Evolutionary conservation across 1,139 yeast genomes (phyloP), one percentile per base, ranked within the genome.

Genomic region (Yamadazyma membranifaciens): DNA sequence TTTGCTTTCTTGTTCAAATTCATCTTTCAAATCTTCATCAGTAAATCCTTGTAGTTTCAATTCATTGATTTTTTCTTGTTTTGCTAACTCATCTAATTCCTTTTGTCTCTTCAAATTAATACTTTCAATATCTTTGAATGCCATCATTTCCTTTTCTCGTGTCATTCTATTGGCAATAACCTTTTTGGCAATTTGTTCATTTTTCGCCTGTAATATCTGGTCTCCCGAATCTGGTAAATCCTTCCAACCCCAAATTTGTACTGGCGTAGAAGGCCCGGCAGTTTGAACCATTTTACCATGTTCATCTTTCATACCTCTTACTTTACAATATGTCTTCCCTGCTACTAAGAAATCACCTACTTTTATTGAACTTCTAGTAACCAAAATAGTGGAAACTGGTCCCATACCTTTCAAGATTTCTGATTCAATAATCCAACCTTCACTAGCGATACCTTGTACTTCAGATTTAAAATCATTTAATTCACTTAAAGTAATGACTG

Each of bases 211-310:
- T 6, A 92, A 60, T 1, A 87, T 81, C 50, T 80, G 81, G 48
- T 89, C 96, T 2, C 99, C 99, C 15, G 96, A 94, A 39, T 80
- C 87, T 0, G 98, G 98, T 35, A 89, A 65, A 31, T 83, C 92
- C 56, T 87, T 89, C 98, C 98, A 92, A 0, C 99, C 98, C 63
- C 89, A 77, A 5, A 92, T 73, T 54, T 89, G 95, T 1, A 88
- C 95, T 0, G 98, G 97, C 2, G 87, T 83, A 0, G 97, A 86
- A 0, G 99, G 98, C 0, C 80, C 80, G 0, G 96, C 98, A 22
- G 62, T 44, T 48, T 81, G 79, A 11, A 89, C 64, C 1, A 67
- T 43, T 48, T 81, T 81, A 2, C 92, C 92, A 44, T 66, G 59
- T 52, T 88, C 96, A 59, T 88, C 88, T 45, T 74, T 75, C 77